Evolutionary conservation across 1,139 yeast genomes (phyloP).

Genomic region (Geotrichum fermentans): DNA sequence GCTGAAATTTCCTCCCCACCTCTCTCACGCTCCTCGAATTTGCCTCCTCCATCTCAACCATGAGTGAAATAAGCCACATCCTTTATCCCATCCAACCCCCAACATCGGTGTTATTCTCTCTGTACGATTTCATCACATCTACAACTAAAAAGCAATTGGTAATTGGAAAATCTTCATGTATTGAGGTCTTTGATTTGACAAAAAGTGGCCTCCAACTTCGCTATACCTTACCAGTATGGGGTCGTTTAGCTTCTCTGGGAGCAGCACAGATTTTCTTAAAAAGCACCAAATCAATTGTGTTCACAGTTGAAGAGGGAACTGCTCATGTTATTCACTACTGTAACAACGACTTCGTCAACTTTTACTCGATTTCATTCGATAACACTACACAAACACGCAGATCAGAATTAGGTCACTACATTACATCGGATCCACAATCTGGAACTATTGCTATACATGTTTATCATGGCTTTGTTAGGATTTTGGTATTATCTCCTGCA

Average conservation of each 20-base stretch:
- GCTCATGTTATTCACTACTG: neutral
- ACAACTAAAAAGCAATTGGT: neutral
- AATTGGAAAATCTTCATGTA: neutral
- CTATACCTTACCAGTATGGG: conserved; percentile 1
- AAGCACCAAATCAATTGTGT: neutral
- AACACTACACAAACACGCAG: no score
- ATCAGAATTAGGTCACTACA: neutral
- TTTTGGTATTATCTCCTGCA: neutral
- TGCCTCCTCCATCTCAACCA: neutral
- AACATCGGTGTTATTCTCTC: neutral
- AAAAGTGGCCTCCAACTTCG: conserved; percentile 1
- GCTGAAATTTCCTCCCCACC: neutral
- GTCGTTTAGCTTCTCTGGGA: neutral
- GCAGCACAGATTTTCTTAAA: neutral
- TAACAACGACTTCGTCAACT: neutral
- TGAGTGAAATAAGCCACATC: no score
- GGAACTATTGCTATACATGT: neutral
- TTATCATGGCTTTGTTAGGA: neutral
- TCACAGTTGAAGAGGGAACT: conserved; percentile 1
- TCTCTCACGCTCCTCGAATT: neutral
- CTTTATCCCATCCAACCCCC: conserved; percentile 8
- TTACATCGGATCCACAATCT: neutral
- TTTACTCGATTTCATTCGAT: no score
- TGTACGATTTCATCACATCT: neutral
- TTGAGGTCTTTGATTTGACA: neutral